Base-by-base conservation (phyloP, 2,329 filamentous ascomycete genomes). In the Aspergillus glaucus region DNA sequence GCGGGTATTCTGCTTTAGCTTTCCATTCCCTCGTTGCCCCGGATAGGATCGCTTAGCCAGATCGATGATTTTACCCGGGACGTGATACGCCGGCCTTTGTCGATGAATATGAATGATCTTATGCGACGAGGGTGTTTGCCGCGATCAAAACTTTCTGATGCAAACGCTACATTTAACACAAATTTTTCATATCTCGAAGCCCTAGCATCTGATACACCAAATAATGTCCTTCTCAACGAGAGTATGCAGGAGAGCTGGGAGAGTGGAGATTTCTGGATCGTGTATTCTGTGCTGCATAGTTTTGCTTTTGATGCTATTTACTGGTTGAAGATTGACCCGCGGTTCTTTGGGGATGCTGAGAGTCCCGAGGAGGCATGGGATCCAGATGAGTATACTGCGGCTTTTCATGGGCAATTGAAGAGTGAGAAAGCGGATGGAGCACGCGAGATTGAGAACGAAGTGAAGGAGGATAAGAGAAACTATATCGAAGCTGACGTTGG, bases 61-160 rank as follows among this genome's bases (percentile, higher is more conserved):
- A n/a, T 48, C 9, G 51, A 53, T 45, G 49, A 50, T 6, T 53
- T 53, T 19, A 48, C 48, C 6, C 52, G 50, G 50, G 43, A 54
- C 32, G 64, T 69, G 7, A 55, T 45, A 6, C 52, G 59, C 26
- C 56, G 69, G n/a, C 72, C 71, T 0, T 48, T 75, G 4, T 70
- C 67, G 8, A 58, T 64, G 10, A 72, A 73, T 46, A 73, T 76
- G 69, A 74, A 63, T 44, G 62, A 70, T 48, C 61, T 62, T 12
- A 51, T 62, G 36, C 52, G 52, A 45, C 28, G 58, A 6, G 62
- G 57, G 8, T 41, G 45, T 10, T 44, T 61, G 22, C 56, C 60
- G 10, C 54, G 24, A 24, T 53, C 49, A 1, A 40, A 55, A 30
- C 49, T 51, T 3, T 55, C 57, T 9, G 30, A 39, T 36, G 19